Percentiles rank a stretch among this genome's conserved stretches.
Evolutionary conservation across 1,284 basidiomycete species (phyloP).

Genomic region (Ganoderma sinense): DNA sequence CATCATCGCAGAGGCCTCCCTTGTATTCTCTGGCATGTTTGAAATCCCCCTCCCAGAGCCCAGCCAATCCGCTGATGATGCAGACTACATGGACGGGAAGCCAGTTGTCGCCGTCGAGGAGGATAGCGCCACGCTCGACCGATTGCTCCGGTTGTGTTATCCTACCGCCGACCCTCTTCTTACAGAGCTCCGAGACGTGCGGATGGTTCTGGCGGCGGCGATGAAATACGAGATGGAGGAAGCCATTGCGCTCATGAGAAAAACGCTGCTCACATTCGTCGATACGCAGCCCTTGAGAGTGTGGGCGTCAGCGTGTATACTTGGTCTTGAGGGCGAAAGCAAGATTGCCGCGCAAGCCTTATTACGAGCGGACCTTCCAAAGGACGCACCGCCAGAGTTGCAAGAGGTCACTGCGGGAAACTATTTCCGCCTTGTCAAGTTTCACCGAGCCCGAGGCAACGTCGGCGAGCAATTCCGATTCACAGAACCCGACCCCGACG

Average conservation of each 20-base stretch:
- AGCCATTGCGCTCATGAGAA: conserved; percentile 16
- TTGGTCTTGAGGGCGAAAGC: conserved; percentile 9
- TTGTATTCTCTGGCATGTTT: conserved; percentile 49
- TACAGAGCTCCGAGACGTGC: conserved; percentile 20
- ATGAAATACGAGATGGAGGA: conserved; percentile 34
- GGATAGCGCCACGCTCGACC: conserved; percentile 39
- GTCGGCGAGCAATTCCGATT: conserved; percentile 15
- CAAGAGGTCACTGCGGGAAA: conserved; percentile 21
- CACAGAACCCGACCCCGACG: conserved; percentile 10
- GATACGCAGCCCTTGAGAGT: conserved; percentile 7
- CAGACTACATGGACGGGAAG: conserved; percentile 17
- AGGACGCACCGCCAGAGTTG: conserved; percentile 14
- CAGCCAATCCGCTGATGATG: neutral
- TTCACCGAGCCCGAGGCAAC: conserved; percentile 14
- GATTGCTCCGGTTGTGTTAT: conserved; percentile 48
- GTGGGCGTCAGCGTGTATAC: conserved; percentile 16
- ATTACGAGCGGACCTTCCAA: conserved; percentile 4
- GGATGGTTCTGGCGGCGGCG: conserved; percentile 25
- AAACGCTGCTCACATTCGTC: conserved; percentile 11
- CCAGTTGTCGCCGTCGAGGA: conserved; percentile 40
- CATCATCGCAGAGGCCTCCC: conserved; percentile 50
- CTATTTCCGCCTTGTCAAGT: conserved; percentile 26
- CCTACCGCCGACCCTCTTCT: conserved; percentile 36
- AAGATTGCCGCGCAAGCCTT: conserved; percentile 11
- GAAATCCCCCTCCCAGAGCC: conserved; percentile 35